Evolutionary conservation across 116 monocot species (phyloP), one percentile per base, ranked within the genome.

Genomic region (Phalaenopsis hybrid): DNA sequence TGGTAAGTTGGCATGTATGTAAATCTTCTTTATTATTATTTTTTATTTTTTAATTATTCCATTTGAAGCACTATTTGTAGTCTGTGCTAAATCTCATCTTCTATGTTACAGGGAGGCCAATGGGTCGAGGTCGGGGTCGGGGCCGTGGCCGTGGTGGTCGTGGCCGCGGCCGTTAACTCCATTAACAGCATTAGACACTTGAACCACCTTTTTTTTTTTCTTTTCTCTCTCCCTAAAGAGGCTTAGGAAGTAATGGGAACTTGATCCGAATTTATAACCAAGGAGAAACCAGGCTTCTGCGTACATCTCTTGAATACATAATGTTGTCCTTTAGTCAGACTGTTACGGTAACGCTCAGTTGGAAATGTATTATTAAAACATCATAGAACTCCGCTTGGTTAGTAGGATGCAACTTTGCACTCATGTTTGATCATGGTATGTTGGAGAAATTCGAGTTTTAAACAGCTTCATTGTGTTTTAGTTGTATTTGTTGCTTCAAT

Each of bases 111-210:
- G 97, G 97, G 84, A 93, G 89, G 73, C 76, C 97, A 17, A 6
- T 94, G 81, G 97, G 97, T 0, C 92, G 94, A 13, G 97, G 95
- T 0, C 87, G 97, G 10, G 94, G 97, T 5, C 91, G 97, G 52
- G 97, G 97, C 8, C 91, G 93, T 80, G 93, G 89, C 0, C 86
- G 91, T 76, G 93, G 93, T n/a, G 91, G 93, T 80, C 91, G 87
- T 2, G 75, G 75, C 75, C 75, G 75, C 3, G 72, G 72, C 20
- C 75, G 75, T 44, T 75, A 46, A 46, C 44, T 44, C 73, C 16
- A 17, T 55, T 17, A 55, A 3, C 55, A 55, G 4, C 55, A 16
- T 55, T 55, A 16, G 4, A 55, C 16, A 15, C 16, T 16, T 2
- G 55, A 13, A 55, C 15, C 16, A 55, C 55, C 55, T 55, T 48